Conservation (phyloP, 129 eudicot genomes). For the Escallonia herrerae region DNA sequence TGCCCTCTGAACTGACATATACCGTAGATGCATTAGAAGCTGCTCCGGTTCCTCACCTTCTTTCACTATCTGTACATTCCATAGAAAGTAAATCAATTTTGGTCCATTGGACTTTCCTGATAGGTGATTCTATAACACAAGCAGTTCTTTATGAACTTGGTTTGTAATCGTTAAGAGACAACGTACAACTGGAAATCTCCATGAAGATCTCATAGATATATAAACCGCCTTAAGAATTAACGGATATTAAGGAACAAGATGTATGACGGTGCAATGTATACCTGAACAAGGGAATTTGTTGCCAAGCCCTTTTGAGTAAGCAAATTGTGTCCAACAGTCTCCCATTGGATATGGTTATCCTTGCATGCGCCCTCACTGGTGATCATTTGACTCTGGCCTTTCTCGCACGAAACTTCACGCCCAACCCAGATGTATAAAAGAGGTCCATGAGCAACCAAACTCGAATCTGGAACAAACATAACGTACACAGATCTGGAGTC, state of each 20-base stretch:
- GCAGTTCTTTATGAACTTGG: too few relatives aligned
- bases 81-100: neutral
- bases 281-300: constrained; percentile 25
- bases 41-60: constrained; percentile 37
- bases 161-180: too few relatives aligned
- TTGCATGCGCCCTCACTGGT: constrained; percentile 3
- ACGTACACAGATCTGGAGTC: constrained; percentile 21
- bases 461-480: constrained; percentile 1
- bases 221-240: neutral
- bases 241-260: neutral
- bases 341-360: constrained; percentile 16
- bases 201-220: too few relatives aligned
- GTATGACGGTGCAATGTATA: constrained; percentile 4
- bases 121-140: too few relatives aligned
- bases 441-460: neutral
- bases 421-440: constrained; percentile 30
- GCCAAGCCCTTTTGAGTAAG: constrained; percentile 24
- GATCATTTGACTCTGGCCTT: constrained; percentile 12
- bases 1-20: constrained; percentile 11
- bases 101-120: too few relatives aligned
- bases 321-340: constrained; percentile 6
- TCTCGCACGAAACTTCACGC: constrained; percentile 11
- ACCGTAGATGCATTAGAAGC: constrained; percentile 14
- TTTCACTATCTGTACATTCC: constrained; percentile 27
- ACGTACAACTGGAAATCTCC: neutral